phyloP scores from a whole-genome alignment of 2,329 filamentous ascomycete species.

The Aspergillus udagawae region DNA sequence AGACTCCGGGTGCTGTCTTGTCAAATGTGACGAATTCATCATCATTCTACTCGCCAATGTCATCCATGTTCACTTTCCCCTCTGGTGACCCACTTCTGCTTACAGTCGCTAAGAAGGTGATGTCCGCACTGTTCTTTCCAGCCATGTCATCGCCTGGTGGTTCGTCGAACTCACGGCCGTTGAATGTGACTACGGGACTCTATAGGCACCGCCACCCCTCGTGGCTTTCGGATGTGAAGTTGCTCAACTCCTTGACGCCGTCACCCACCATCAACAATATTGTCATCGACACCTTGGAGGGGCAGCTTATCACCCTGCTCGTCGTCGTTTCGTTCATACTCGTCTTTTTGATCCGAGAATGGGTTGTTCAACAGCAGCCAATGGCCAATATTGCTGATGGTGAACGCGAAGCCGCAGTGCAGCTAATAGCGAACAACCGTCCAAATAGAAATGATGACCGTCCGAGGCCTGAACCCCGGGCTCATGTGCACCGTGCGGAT shows the following conservation, averaged over 20 bases:
- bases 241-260: slow-evolving; percentile 57
- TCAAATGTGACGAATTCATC: slow-evolving; percentile 24
- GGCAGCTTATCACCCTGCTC: slow-evolving; percentile 85
- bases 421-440: slow-evolving; percentile 39
- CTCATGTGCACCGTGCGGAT: slow-evolving; percentile 10
- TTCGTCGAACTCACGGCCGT: slow-evolving; percentile 21
- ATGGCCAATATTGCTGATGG: slow-evolving; percentile 73
- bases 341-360: slow-evolving; percentile 94
- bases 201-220: slow-evolving; percentile 40
- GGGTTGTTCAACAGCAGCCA: slow-evolving; percentile 96
- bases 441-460: slow-evolving; percentile 21
- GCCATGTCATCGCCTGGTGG: slow-evolving; percentile 25
- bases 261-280: slow-evolving; percentile 71
- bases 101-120: slow-evolving; percentile 43
- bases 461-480: slow-evolving; percentile 9
- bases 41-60: slow-evolving; percentile 31
- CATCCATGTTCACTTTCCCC: slow-evolving; percentile 41
- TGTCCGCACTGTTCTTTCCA: slow-evolving; percentile 31
- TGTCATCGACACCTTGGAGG: slow-evolving; percentile 80
- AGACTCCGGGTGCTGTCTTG: slow-evolving; percentile 20
- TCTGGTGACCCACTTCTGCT: slow-evolving; percentile 44
- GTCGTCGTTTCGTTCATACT: slow-evolving; percentile 93
- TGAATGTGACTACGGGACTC: slow-evolving; percentile 23
- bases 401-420: slow-evolving; percentile 49
- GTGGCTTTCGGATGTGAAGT: slow-evolving; percentile 56